Evolutionary conservation across 352 stramenopile species (phyloP), one percentile per base, ranked within the genome.

Genomic region (Globisporangium emineosum): DNA sequence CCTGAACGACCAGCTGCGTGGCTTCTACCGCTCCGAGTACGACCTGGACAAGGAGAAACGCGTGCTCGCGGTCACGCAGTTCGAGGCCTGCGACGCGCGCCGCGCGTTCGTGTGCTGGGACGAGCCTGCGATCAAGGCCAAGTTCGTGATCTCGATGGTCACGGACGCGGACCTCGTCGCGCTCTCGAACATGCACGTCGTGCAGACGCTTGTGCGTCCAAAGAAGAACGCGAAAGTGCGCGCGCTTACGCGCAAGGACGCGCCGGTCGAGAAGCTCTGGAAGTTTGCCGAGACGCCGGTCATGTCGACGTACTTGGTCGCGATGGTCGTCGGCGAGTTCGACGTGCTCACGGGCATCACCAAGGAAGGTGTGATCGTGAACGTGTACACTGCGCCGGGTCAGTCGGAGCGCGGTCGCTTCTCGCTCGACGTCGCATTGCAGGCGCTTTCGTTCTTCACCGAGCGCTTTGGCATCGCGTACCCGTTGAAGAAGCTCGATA

Each of bases 231-330:
- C 80, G 6, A 73, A 87, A 53, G 60, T 90, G 45, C 78, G 81
- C 19, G 62, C 75, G 51, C 70, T 75, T 17, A 73, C 81, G 47
- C 77, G 81, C 47, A 73, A 64, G 21, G 72, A 86, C 52, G 54
- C 68, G 10, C 54, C 66, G 2, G 75, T 71, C 29, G 83, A 92
- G 60, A 92, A 92, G 63, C 35, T 85, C 8, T 93, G 83, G 81
- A 86, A 83, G 50, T 98, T 97, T 72, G 77, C 92, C n/a, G 87
- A 97, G 66, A 97, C 95, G 27, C 97, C 96, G 0, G 81, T 97
- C 64, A 99, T 99, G 97, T 98, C 88, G 55, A 99, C 96, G 25
- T 99, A 99, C 81, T 77, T 99, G 0, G 77, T 99, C 29, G 97
- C 94, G 1, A 98, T 97, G 69, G 83, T 94, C 61, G 85, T 99